Conservation (phyloP, 305 asterid species). For the Solanum aculeatissimum region DNA sequence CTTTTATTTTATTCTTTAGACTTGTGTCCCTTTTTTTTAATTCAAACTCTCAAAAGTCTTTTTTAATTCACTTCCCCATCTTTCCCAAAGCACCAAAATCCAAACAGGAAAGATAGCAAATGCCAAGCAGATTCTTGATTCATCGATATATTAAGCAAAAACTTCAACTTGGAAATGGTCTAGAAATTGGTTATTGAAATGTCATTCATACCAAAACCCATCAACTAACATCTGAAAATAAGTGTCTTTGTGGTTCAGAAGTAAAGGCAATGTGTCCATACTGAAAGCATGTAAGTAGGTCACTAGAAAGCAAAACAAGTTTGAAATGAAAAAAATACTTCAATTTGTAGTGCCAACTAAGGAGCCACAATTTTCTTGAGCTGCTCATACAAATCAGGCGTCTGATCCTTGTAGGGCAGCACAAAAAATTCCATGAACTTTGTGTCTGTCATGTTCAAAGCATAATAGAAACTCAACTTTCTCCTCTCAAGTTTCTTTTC, state of each 20-base stretch:
- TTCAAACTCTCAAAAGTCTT: too few relatives aligned
- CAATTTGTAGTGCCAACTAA: background rate
- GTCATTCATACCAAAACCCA: background rate
- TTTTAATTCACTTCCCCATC: too few relatives aligned
- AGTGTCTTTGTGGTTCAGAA: too few relatives aligned
- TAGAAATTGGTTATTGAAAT: background rate
- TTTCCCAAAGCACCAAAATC: too few relatives aligned
- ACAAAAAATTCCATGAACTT: background rate
- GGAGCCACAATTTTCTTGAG: background rate
- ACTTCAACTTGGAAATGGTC: too few relatives aligned
- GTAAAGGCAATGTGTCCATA: too few relatives aligned
- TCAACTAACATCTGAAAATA: background rate
- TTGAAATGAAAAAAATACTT: background rate
- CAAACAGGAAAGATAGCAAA: background rate
- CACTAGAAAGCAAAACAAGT: background rate
- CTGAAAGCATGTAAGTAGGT: background rate
- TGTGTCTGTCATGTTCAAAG: background rate
- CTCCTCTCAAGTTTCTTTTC: conserved; percentile 1
- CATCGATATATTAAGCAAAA: background rate
- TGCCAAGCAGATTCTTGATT: too few relatives aligned
- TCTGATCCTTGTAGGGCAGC: conserved; percentile 10
- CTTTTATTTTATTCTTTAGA: too few relatives aligned
- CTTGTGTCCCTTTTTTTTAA: too few relatives aligned
- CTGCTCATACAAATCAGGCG: background rate
- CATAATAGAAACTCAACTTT: background rate